phyloP scores from a whole-genome alignment of 768 basidiomycete genomes.

The Suillus subluteus region DNA sequence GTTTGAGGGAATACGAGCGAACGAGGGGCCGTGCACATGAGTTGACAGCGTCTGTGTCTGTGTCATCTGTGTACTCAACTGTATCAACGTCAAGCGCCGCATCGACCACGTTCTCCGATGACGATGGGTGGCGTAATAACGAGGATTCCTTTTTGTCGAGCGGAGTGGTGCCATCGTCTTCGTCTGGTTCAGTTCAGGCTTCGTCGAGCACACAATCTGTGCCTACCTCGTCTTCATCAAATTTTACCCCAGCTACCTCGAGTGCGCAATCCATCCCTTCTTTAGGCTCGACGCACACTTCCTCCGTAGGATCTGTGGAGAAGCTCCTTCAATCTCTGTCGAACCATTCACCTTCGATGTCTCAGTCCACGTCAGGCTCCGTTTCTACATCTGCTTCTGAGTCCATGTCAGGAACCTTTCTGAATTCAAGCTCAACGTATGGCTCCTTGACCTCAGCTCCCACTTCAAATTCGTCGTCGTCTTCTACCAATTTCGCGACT shows the following conservation, averaged over 20 bases:
- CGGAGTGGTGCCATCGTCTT: not conserved
- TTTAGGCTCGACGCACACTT: not conserved
- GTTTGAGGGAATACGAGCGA: not conserved
- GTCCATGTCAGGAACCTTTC: constrained; percentile 18
- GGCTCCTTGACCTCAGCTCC: constrained; percentile 16
- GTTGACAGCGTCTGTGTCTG: constrained; percentile 30
- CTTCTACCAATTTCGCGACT: not conserved
- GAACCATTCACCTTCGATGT: constrained; percentile 2
- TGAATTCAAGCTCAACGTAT: constrained; percentile 22
- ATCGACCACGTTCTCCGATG: constrained; percentile 22
- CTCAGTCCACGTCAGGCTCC: constrained; percentile 6
- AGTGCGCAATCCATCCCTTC: constrained; percentile 7
- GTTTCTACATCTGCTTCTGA: constrained; percentile 22
- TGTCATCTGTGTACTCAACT: constrained; percentile 30
- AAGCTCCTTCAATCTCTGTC: constrained; percentile 1
- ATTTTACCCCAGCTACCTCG: not conserved
- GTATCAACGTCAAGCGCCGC: constrained; percentile 20
- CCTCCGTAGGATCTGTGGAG: constrained; percentile 4
- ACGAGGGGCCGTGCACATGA: constrained; percentile 14
- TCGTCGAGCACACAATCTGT: constrained; percentile 2
- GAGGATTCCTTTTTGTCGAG: constrained; percentile 3
- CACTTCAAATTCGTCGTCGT: constrained; percentile 9
- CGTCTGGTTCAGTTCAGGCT: not conserved
- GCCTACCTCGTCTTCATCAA: not conserved
- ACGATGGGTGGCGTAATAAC: not conserved